Percentiles rank a stretch among this genome's conserved stretches.
phyloP scores from a whole-genome alignment of 2,329 filamentous ascomycete genomes.

The Lasiodiplodia citricola region DNA sequence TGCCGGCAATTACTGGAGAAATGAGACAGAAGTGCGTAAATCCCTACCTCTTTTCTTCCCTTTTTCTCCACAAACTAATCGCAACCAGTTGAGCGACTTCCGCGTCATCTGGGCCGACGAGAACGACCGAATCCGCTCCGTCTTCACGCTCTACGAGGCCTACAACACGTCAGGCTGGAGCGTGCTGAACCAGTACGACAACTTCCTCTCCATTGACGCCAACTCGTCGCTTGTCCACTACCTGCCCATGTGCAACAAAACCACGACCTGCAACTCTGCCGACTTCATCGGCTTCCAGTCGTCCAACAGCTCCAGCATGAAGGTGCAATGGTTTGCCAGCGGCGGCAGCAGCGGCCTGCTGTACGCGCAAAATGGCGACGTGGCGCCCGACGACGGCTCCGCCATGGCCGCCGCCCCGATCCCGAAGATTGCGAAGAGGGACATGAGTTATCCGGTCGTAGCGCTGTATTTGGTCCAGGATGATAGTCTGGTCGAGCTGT shows the following conservation, averaged over 20 bases:
- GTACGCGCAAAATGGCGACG: neutral
- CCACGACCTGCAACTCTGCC: neutral
- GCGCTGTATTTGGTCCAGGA: neutral
- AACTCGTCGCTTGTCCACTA: neutral
- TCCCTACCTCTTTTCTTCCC: neutral
- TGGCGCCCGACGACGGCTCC: neutral
- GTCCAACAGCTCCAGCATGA: neutral
- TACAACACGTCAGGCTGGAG: neutral
- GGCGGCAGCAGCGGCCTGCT: neutral
- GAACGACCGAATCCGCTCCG: neutral
- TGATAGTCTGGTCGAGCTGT: neutral
- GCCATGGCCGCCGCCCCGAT: slow-evolving; percentile 11
- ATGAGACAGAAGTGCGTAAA: neutral
- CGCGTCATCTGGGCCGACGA: slow-evolving; percentile 1
- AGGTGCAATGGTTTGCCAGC: neutral
- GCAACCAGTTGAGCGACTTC: slow-evolving; percentile 1
- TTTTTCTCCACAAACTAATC: neutral
- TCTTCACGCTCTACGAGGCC: neutral
- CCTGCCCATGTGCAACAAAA: slow-evolving; percentile 1
- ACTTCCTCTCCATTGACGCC: neutral
- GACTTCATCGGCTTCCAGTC: slow-evolving; percentile 1
- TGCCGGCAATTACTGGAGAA: neutral
- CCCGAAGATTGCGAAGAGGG: neutral
- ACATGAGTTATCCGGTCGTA: neutral
- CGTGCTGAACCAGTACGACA: neutral